Conservation (phyloP, 1,284 basidiomycete genomes). For the Ustilago tritici region DNA sequence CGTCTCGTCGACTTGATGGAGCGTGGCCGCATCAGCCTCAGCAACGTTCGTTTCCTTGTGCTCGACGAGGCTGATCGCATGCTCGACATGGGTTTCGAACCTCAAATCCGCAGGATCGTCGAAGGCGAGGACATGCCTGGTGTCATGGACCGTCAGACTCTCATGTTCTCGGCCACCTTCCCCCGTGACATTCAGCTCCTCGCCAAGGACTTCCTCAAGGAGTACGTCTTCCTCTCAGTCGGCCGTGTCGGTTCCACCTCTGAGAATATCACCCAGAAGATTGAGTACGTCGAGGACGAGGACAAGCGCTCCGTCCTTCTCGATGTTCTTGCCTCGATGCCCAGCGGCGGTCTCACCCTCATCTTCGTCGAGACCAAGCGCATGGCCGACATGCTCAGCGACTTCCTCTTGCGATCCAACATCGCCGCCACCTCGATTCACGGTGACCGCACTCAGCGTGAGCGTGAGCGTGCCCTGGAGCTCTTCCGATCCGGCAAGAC, state of each 20-base stretch:
- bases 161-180: constrained; percentile 99
- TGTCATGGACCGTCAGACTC: constrained; percentile 90
- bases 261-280: constrained; percentile 98
- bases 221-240: constrained; percentile 97
- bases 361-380: constrained; percentile 99
- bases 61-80: constrained; percentile 99
- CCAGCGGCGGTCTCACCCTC: constrained; percentile 82
- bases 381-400: constrained; percentile 98
- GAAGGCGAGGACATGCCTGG: constrained; percentile 99
- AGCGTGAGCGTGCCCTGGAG: constrained; percentile 93
- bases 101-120: constrained; percentile 97
- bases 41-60: constrained; percentile 97
- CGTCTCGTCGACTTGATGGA: constrained; percentile 98
- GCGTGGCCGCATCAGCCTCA: constrained; percentile 93
- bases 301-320: constrained; percentile 98
- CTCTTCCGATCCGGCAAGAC: constrained; percentile 95
- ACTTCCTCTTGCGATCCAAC: constrained; percentile 88
- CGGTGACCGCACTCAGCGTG: constrained; percentile 96
- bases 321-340: constrained; percentile 87
- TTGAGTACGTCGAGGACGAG: constrained; percentile 96
- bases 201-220: constrained; percentile 84
- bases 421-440: constrained; percentile 95
- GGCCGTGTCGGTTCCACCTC: constrained; percentile 98
- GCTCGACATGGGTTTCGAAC: constrained; percentile 99
- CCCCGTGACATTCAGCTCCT: constrained; percentile 98